A percentile compares a stretch with the other conserved stretches of the same genome.
These are phyloP conservation scores for Mychonastes homosphaera DNA, from an alignment of 139 green algal genomes.

Conservation along the genomic window DNA sequence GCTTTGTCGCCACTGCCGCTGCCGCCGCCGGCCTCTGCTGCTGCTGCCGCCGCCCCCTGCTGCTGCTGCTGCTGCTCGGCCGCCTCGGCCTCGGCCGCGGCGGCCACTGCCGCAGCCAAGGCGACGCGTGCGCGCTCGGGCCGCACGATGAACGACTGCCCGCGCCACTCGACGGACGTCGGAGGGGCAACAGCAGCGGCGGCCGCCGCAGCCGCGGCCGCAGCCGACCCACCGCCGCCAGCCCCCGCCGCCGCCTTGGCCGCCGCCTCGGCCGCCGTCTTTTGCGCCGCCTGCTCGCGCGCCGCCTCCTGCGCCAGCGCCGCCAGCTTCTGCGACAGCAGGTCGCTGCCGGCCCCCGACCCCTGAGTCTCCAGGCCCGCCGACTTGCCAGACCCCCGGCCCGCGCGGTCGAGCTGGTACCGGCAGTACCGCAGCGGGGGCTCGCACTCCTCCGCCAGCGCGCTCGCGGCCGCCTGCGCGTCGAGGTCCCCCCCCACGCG, in stretches of 20 bases:
- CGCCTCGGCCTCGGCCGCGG: too few relatives aligned
- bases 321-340: slow-evolving; percentile 45
- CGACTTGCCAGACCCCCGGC: slow-evolving; percentile 18
- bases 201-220: not conserved
- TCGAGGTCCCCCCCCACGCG: slow-evolving; percentile 60
- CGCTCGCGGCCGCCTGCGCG: slow-evolving; percentile 46
- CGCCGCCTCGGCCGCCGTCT: slow-evolving; percentile 14
- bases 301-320: slow-evolving; percentile 33
- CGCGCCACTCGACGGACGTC: slow-evolving; percentile 12
- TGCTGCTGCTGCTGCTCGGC: not conserved
- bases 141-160: slow-evolving; percentile 11
- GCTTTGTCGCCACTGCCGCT: not conserved
- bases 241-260: slow-evolving; percentile 1
- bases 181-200: not conserved
- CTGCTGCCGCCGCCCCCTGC: too few relatives aligned
- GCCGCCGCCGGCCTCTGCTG: too few relatives aligned
- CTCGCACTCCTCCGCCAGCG: slow-evolving; percentile 77
- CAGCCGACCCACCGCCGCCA: slow-evolving; percentile 10
- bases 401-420: slow-evolving; percentile 60
- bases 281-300: slow-evolving; percentile 25
- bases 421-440: slow-evolving; percentile 68
- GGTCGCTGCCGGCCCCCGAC: slow-evolving; percentile 47
- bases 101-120: too few relatives aligned
- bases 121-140: not conserved
- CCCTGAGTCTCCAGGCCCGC: slow-evolving; percentile 23